phyloP scores from a whole-genome alignment of 257 asterid species.

The Eustoma russellianum region DNA sequence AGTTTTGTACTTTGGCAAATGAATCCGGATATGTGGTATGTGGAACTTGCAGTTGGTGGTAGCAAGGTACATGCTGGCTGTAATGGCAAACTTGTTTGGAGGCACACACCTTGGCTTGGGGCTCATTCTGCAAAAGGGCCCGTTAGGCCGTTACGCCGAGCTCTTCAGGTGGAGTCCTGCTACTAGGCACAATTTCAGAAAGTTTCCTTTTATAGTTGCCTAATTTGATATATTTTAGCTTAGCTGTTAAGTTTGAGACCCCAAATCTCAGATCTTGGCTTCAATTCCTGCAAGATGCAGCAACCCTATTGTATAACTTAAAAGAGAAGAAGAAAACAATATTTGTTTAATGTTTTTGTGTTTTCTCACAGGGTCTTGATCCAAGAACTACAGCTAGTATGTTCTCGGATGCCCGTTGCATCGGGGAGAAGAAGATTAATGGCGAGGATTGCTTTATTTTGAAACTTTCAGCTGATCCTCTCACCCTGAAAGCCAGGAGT shows the following conservation, averaged over 20 bases:
- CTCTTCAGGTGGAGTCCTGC: conserved; percentile 62
- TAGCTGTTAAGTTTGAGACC: too few species aligned
- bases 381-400: conserved; percentile 79
- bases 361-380: conserved; percentile 67
- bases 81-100: conserved; percentile 90
- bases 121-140: conserved; percentile 93
- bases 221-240: background rate
- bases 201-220: background rate
- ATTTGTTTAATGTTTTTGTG: background rate
- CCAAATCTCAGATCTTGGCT: too few species aligned
- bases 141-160: conserved; percentile 79
- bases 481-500: conserved; percentile 73
- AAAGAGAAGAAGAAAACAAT: too few species aligned
- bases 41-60: conserved; percentile 88
- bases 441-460: conserved; percentile 94
- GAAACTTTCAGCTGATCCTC: conserved; percentile 83
- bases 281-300: too few species aligned
- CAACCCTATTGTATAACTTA: too few species aligned
- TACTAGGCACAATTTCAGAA: background rate
- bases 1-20: conserved; percentile 92
- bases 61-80: conserved; percentile 98
- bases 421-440: conserved; percentile 78
- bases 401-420: conserved; percentile 78
- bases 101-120: conserved; percentile 98
- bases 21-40: conserved; percentile 91